Percentiles rank a stretch among this genome's conserved stretches.
phyloP scores from a whole-genome alignment of 2,329 filamentous ascomycete species.

The Ceratocystis colombiana region DNA sequence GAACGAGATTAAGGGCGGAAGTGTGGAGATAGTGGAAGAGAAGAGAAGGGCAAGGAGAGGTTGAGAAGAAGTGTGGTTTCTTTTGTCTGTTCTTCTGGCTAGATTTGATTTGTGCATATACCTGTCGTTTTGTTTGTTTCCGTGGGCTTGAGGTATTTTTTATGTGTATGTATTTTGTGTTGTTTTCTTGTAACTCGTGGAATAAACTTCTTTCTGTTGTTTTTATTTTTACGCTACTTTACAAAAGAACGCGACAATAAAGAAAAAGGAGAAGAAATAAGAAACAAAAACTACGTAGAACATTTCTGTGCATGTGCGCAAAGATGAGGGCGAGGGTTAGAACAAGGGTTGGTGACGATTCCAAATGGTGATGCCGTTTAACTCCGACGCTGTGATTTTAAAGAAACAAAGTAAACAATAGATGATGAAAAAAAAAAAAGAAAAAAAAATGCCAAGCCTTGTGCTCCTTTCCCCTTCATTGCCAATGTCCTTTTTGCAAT shows the following conservation, averaged over 20 bases:
- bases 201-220: background rate
- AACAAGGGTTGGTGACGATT: background rate
- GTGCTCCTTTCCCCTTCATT: background rate
- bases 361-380: background rate
- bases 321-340: background rate
- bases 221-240: background rate
- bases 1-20: slow-evolving; percentile 32
- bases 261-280: background rate
- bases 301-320: background rate
- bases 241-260: no score
- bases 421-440: background rate
- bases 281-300: background rate
- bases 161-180: background rate
- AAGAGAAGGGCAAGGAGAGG: background rate
- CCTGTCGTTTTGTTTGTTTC: background rate
- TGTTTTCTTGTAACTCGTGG: background rate
- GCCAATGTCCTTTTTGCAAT: background rate
- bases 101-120: background rate
- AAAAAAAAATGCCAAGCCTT: background rate
- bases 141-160: background rate
- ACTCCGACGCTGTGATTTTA: background rate
- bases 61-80: background rate
- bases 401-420: background rate
- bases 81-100: background rate
- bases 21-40: background rate